Evolutionary conservation across 228 moss, liverwort and hornwort genomes (phyloP), one percentile per base, ranked within the genome.

Genomic region (Sphagnum magellanicum): DNA sequence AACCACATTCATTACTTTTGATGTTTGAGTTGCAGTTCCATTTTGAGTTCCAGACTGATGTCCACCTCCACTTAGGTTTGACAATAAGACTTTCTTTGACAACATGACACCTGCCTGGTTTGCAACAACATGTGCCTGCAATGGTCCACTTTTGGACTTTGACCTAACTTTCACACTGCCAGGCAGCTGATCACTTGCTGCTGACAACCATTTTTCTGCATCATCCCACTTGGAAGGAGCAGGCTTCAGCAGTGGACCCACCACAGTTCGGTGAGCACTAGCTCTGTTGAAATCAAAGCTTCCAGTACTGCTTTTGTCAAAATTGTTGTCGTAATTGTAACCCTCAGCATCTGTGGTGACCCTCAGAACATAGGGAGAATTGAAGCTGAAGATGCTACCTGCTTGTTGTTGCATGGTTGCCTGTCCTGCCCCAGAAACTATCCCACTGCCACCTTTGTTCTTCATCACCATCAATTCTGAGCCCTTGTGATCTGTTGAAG

Each of bases 141-240:
- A 16, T 8, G 91, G 79, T 50, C 83, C 81, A 49, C 69, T 83
- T 68, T 82, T 89, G 4, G 81, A 67, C 59, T 80, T 79, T 7
- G 79, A 50, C 61, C 78, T 82, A 0, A 73, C 73, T 11, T 84
- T 88, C 0, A 83, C 73, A 53, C 92, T 92, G 17, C 90, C 83
- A 32, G 32, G 32, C 32, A 32, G 32, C 32, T 32, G 32, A 32
- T 32, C 32, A 32, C 32, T 32, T 32, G 32, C 32, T 5, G 76
- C 76, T 10, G 92, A 87, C 8, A 95, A 76, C 95, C 95, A 95
- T 74, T 95, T 95, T 70, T 95, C 95, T 10, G 95, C 95, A 72
- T 95, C 95, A 68, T 95, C 92, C 95, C 95, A 95, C 73, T 95
- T 95, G 5, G 95, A 95, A 5, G 92, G 95, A 4, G 92, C 81